Conservation (phyloP, 2,329 filamentous ascomycete species). For the Didymella pomorum region DNA sequence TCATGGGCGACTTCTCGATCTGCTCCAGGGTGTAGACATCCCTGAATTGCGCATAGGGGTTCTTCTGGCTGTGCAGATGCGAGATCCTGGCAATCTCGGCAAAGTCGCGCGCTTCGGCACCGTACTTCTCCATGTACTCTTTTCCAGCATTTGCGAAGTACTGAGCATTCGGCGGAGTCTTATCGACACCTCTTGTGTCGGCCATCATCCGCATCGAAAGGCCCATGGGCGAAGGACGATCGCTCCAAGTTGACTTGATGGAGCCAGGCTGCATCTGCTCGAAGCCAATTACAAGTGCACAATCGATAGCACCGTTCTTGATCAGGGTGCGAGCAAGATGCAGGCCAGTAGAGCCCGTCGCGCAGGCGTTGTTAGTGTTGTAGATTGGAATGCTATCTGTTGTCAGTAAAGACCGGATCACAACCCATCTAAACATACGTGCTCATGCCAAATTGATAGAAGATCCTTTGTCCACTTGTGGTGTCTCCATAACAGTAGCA, state of each 20-base stretch:
- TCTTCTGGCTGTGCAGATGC: constrained; percentile 85
- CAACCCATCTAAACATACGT: constrained; percentile 37
- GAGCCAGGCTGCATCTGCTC: constrained; percentile 96
- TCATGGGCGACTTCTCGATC: constrained; percentile 76
- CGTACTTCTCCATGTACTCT: constrained; percentile 96
- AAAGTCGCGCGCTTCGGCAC: constrained; percentile 84
- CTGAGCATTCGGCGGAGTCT: constrained; percentile 84
- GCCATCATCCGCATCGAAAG: constrained; percentile 81
- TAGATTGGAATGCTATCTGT: constrained; percentile 78
- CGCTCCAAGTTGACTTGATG: constrained; percentile 80
- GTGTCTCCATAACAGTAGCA: constrained; percentile 98
- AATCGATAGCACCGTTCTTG: constrained; percentile 80
- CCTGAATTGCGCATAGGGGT: constrained; percentile 95
- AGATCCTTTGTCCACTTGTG: constrained; percentile 91
- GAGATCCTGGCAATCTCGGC: constrained; percentile 92
- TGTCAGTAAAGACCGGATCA: constrained; percentile 39
- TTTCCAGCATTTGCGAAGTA: constrained; percentile 93
- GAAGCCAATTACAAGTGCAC: constrained; percentile 89
- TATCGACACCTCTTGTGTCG: constrained; percentile 77
- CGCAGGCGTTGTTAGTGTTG: constrained; percentile 98
- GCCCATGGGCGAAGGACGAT: constrained; percentile 79
- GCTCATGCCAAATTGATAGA: constrained; percentile 98
- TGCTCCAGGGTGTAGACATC: constrained; percentile 88
- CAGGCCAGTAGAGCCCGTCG: constrained; percentile 87
- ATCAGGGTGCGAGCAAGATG: constrained; percentile 82